Percentiles rank a stretch among this genome's conserved stretches.
Conservation (phyloP, 805 yeast genomes). For the Candida insectalens region DNA sequence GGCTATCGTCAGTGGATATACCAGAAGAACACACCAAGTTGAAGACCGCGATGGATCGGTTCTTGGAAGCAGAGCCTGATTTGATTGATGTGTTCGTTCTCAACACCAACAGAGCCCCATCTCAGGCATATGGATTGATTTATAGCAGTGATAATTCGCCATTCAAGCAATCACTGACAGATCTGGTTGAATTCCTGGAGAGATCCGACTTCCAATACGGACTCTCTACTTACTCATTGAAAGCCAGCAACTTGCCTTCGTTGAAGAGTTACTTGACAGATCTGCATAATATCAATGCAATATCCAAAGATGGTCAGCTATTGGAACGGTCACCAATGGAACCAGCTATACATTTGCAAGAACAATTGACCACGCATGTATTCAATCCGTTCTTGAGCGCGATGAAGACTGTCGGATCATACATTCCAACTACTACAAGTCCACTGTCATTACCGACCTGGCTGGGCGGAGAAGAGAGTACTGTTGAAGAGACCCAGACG, state of each 20-base stretch:
- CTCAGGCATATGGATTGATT: conserved; percentile 23
- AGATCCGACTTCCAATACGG: conserved; percentile 17
- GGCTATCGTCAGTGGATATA: conserved; percentile 19
- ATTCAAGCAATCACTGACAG: conserved; percentile 13
- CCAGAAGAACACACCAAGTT: conserved; percentile 24
- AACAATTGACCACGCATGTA: conserved; percentile 17
- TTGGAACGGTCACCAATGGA: conserved; percentile 20
- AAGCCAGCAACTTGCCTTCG: conserved; percentile 17
- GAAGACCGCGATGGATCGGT: conserved; percentile 8
- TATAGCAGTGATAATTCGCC: conserved; percentile 12
- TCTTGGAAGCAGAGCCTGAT: conserved; percentile 6
- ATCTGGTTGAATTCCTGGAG: conserved; percentile 17
- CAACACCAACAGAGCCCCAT: conserved; percentile 22
- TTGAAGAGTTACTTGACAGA: conserved; percentile 11
- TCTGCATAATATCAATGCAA: conserved; percentile 11
- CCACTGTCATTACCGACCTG: neutral
- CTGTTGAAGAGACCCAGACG: neutral
- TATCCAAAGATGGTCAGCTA: conserved; percentile 14
- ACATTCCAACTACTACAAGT: conserved; percentile 10
- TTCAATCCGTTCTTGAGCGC: conserved; percentile 22
- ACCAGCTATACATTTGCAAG: conserved; percentile 21
- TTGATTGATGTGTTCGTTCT: conserved; percentile 15
- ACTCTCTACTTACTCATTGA: conserved; percentile 17
- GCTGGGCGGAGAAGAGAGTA: conserved; percentile 1
- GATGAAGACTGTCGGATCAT: conserved; percentile 14